Percentiles rank a stretch among this genome's conserved stretches.
Evolutionary conservation across 2,329 filamentous ascomycete genomes (phyloP).

Genomic region (Penicillium polonicum): DNA sequence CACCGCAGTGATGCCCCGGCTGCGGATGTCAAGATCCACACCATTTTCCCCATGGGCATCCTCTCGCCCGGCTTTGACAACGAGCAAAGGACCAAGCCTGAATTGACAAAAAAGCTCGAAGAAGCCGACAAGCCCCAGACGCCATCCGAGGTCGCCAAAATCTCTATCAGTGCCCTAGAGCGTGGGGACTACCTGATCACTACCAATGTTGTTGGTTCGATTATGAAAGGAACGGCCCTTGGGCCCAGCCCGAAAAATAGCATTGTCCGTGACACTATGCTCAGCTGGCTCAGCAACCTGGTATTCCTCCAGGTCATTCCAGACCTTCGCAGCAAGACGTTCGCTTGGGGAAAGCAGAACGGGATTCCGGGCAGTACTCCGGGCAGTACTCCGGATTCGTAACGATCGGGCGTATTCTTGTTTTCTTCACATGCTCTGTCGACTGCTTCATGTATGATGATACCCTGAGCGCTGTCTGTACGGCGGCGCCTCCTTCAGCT

Average conservation of each 20-base stretch:
- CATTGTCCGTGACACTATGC: conserved; percentile 54
- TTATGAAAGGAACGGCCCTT: conserved; percentile 65
- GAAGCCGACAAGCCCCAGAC: conserved; percentile 76
- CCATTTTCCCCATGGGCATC: conserved; percentile 83
- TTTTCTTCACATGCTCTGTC: conserved; percentile 3
- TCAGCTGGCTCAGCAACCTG: conserved; percentile 54
- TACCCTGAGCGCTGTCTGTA: conserved; percentile 26
- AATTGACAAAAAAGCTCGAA: conserved; percentile 75
- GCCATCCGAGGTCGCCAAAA: conserved; percentile 72
- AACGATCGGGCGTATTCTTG: background rate
- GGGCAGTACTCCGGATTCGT: conserved; percentile 5
- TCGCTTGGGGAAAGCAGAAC: conserved; percentile 57
- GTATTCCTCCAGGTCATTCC: conserved; percentile 58
- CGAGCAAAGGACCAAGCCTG: conserved; percentile 78
- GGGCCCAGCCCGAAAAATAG: conserved; percentile 55
- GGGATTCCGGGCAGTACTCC: conserved; percentile 39
- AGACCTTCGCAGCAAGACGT: conserved; percentile 58
- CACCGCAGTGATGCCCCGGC: conserved; percentile 46
- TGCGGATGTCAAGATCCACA: conserved; percentile 73
- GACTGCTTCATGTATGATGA: conserved; percentile 24
- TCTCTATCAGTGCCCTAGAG: conserved; percentile 72
- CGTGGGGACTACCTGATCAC: conserved; percentile 76
- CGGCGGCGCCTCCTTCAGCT: conserved; percentile 10
- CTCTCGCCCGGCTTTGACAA: conserved; percentile 69
- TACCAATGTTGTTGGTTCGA: conserved; percentile 67